Base-by-base conservation (phyloP, 129 eudicot genomes). In the Saposhnikovia divaricata region DNA sequence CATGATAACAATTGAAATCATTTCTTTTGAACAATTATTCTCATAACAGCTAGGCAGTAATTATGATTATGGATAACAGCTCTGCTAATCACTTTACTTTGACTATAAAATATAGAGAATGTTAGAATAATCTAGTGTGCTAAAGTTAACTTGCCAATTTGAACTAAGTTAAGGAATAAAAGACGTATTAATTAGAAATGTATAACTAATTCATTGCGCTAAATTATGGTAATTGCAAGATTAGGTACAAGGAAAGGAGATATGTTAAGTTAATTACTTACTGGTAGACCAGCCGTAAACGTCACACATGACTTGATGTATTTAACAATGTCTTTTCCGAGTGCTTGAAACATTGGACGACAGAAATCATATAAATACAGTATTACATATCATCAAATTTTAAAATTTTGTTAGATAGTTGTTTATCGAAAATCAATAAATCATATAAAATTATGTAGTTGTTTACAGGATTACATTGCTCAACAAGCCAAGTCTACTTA, bases 1-100 rank as follows among this genome's bases (percentile, higher is more conserved):
- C 59, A 51, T 51, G 55, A 18, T 5, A 16, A 16, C 21, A 51
- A 16, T 51, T 15, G 8, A 51, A 51, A 6, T 16, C 2, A 18
- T 59, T 59, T n/a, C 13, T 59, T 23, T 59, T 59, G 28, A 23
- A 10, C 66, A 59, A 59, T 59, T 23, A 23, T 23, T 23, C 9
- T 59, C 9, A 2, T 23, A 14, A 59, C 31, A 59, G 31, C 68
- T n/a, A 9, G 68, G 31, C n/a, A 59, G 68, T 59, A n/a, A 59
- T n/a, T 61, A n/a, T 61, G 34, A 61, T 61, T 61, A 61, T 61
- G 69, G 69, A 25, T 61, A 61, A 61, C 69, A 61, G 34, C 69
- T 61, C 34, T 61, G 10, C 69, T 61, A 61, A 61, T 61, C 9
- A n/a, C 69, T 55, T 55, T 55, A 46, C 6, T 8, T 57, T 8